Evolutionary conservation across 2,329 filamentous ascomycete species (phyloP).

Genomic region (Niveomyces coronatus): DNA sequence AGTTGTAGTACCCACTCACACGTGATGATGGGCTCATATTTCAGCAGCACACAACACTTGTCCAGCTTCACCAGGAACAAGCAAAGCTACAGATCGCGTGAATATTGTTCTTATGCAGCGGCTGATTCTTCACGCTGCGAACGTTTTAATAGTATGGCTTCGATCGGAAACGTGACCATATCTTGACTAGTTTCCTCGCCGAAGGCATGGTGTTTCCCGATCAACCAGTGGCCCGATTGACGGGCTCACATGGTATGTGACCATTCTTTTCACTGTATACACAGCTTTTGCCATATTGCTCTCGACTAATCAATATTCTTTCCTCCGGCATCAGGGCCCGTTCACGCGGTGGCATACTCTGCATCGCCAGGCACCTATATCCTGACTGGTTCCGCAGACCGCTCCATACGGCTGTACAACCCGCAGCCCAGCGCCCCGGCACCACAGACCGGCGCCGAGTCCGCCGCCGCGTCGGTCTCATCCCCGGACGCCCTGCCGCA

Average conservation of each 20-base stretch:
- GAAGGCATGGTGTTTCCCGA: constrained; percentile 34
- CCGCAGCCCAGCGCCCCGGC: constrained; percentile 42
- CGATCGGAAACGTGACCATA: not conserved
- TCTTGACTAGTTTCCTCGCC: not conserved
- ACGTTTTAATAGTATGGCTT: no score
- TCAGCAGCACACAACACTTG: no score
- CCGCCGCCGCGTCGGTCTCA: constrained; percentile 10
- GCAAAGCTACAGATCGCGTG: no score
- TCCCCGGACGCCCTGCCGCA: constrained; percentile 26
- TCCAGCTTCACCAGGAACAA: no score
- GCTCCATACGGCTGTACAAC: constrained; percentile 79
- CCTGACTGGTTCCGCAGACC: constrained; percentile 78
- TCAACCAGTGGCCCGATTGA: constrained; percentile 42
- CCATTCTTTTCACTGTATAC: not conserved
- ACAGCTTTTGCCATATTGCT: not conserved
- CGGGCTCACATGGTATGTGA: constrained; percentile 46
- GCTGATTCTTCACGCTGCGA: no score
- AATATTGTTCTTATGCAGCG: no score
- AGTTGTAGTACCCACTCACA: no score
- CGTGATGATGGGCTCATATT: no score
- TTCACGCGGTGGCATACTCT: constrained; percentile 65
- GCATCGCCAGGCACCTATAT: constrained; percentile 65
- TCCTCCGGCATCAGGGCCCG: constrained; percentile 41
- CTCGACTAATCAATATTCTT: not conserved
- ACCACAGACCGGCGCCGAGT: constrained; percentile 15